Base-by-base conservation (phyloP, 2,329 filamentous ascomycete species). In the Ambrosiella xylebori region DNA sequence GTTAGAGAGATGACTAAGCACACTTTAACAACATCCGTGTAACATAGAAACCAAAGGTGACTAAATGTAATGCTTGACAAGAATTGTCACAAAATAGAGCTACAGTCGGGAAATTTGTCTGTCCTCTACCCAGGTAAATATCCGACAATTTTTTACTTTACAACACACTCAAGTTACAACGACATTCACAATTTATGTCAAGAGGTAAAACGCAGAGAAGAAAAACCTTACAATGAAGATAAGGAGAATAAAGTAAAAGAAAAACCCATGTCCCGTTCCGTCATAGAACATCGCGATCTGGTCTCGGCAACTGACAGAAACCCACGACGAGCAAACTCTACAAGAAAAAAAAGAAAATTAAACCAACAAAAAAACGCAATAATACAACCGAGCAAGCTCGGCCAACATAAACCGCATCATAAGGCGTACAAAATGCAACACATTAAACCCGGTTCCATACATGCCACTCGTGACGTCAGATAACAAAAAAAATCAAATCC, bases 381-480 rank as follows among this genome's bases (percentile, higher is more conserved):
- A 59, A 59, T 53, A 61, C 27, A 56, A 44, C 49, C 44, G 39
- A 52, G 17, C 45, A 17, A 36, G 47, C 17, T 36, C 27, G 2
- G 19, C 13, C 47, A 11, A 51, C n/a, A 36, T 19, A 52, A 40
- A 54, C 45, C 44, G 9, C 37, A 55, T 54, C 44, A 47, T 50
- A 39, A 59, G 27, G 35, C 47, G 50, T 38, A 51, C 44, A 36
- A 38, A 49, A 36, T 56, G 27, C 39, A 54, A 47, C 39, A 54
- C 38, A 54, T 37, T 40, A 17, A 53, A 56, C 61, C 60, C 51
- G 27, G 56, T 56, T 55, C 57, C 61, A 61, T 55, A 55, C 59
- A 61, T 50, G 54, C 49, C 52, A 44, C 37, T 41, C 47, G 45
- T 35, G 35, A 11, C 19, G 8, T 35, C 27, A 27, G 11, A 11